These are phyloP conservation scores for Thalassiosira hispida DNA, from an alignment of 352 stramenopile species.

Conservation along the genomic window DNA sequence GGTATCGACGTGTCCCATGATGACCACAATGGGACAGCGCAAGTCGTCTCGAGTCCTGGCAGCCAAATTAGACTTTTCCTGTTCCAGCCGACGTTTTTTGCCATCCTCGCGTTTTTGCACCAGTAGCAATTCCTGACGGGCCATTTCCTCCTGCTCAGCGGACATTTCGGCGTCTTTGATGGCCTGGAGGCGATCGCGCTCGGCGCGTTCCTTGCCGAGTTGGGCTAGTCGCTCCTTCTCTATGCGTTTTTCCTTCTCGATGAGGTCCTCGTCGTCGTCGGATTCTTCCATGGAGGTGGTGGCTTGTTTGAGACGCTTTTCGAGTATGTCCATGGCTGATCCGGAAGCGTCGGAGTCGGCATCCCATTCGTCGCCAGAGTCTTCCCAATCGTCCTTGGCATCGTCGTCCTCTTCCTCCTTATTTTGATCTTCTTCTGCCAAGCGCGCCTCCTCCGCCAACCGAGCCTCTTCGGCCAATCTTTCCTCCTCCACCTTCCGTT, in stretches of 20 bases:
- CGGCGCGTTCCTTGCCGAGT: constrained; percentile 93
- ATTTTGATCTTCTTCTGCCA: constrained; percentile 39
- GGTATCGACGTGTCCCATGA: constrained; percentile 93
- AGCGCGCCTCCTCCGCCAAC: background rate
- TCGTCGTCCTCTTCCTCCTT: constrained; percentile 53
- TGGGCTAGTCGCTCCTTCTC: constrained; percentile 91
- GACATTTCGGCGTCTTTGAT: constrained; percentile 82
- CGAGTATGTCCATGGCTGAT: constrained; percentile 74
- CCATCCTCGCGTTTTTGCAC: constrained; percentile 82
- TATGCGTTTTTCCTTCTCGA: constrained; percentile 93
- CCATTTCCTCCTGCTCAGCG: constrained; percentile 88
- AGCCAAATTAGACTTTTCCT: constrained; percentile 84
- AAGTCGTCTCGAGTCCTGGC: constrained; percentile 93
- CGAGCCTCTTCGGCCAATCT: background rate
- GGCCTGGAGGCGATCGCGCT: constrained; percentile 91
- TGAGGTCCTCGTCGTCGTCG: constrained; percentile 90
- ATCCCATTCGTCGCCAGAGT: constrained; percentile 83
- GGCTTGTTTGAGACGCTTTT: constrained; percentile 69
- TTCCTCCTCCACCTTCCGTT: constrained; percentile 66
- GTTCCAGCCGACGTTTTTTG: constrained; percentile 76
- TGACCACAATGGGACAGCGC: constrained; percentile 98
- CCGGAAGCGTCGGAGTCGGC: constrained; percentile 80
- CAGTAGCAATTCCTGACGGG: constrained; percentile 85
- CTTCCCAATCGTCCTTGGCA: constrained; percentile 60
- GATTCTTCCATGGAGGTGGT: constrained; percentile 47